Conservation (phyloP, 2,329 filamentous ascomycete species). For the Paecilomyces variotii region DNA sequence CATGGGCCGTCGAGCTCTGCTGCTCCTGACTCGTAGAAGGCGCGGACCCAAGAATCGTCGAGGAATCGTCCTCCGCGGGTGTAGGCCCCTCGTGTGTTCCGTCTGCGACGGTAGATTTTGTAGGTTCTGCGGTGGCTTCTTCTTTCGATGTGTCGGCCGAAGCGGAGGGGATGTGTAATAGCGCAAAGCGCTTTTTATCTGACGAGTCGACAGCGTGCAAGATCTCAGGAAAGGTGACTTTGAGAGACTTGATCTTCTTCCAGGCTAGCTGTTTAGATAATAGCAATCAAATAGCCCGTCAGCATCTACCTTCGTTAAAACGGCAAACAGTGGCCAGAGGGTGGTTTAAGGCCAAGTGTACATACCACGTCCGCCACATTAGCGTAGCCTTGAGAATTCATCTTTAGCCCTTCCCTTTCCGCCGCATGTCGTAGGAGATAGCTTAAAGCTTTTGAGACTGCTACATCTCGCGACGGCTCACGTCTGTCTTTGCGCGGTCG, state of each 20-base stretch:
- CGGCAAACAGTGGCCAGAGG: background rate
- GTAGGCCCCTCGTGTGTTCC: constrained; percentile 11
- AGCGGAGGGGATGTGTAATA: constrained; percentile 50
- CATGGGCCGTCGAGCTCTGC: constrained; percentile 24
- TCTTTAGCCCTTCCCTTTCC: constrained; percentile 49
- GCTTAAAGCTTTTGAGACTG: constrained; percentile 35
- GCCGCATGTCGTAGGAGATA: constrained; percentile 54
- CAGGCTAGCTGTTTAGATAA: constrained; percentile 44
- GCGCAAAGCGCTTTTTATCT: constrained; percentile 83
- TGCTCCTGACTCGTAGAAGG: constrained; percentile 22
- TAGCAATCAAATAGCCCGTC: background rate
- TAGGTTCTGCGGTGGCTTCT: constrained; percentile 13
- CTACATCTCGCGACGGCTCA: constrained; percentile 21
- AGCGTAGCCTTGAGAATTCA: constrained; percentile 53
- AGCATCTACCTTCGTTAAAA: background rate
- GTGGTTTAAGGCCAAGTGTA: background rate
- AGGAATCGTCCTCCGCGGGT: constrained; percentile 3
- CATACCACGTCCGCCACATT: constrained; percentile 52
- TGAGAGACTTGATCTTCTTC: constrained; percentile 56
- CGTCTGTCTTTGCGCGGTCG: background rate
- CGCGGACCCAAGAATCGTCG: constrained; percentile 10
- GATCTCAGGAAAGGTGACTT: constrained; percentile 70
- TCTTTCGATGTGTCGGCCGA: constrained; percentile 9
- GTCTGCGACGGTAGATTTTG: constrained; percentile 6
- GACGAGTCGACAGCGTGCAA: constrained; percentile 61